These are phyloP conservation scores for Mariannaea elegans DNA, from an alignment of 2,329 filamentous ascomycete species.

Conservation along the genomic window DNA sequence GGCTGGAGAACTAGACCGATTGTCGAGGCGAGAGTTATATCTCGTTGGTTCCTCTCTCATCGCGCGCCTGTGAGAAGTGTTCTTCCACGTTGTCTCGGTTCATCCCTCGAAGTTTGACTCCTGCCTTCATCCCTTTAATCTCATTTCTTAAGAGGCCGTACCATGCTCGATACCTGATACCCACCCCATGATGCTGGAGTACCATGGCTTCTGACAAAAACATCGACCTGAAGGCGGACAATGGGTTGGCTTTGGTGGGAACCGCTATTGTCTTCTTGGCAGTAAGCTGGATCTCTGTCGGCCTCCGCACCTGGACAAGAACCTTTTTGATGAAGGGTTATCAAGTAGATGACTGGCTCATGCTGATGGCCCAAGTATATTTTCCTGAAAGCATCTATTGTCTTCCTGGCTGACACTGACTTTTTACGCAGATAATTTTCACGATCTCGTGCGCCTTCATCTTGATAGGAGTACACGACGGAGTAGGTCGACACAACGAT, in stretches of 20 bases:
- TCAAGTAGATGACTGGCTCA: slow-evolving; percentile 63
- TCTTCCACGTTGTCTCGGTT: slow-evolving; percentile 2
- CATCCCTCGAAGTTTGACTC: slow-evolving; percentile 1
- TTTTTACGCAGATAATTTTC: slow-evolving; percentile 50
- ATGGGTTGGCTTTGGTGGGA: slow-evolving; percentile 48
- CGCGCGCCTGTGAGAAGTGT: slow-evolving; percentile 4
- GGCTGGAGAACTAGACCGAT: slow-evolving; percentile 12
- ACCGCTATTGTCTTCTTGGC: slow-evolving; percentile 49
- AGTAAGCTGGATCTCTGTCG: slow-evolving; percentile 54
- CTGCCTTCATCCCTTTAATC: slow-evolving; percentile 7
- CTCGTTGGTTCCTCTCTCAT: slow-evolving; percentile 17
- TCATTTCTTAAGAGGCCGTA: slow-evolving; percentile 18
- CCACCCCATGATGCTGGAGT: slow-evolving; percentile 32
- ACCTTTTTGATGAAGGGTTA: slow-evolving; percentile 55
- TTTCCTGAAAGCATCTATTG: not conserved
- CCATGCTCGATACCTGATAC: slow-evolving; percentile 31
- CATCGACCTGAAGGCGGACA: slow-evolving; percentile 49
- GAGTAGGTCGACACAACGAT: slow-evolving; percentile 58
- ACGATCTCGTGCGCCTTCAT: slow-evolving; percentile 58
- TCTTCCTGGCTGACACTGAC: slow-evolving; percentile 2
- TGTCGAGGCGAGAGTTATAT: slow-evolving; percentile 33
- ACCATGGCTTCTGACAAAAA: slow-evolving; percentile 43
- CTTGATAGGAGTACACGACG: slow-evolving; percentile 51
- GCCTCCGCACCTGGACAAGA: slow-evolving; percentile 55
- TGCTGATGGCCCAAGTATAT: slow-evolving; percentile 58